Evolutionary conservation across 257 asterid genomes (phyloP).

Genomic region (Ophiorrhiza pumila): DNA sequence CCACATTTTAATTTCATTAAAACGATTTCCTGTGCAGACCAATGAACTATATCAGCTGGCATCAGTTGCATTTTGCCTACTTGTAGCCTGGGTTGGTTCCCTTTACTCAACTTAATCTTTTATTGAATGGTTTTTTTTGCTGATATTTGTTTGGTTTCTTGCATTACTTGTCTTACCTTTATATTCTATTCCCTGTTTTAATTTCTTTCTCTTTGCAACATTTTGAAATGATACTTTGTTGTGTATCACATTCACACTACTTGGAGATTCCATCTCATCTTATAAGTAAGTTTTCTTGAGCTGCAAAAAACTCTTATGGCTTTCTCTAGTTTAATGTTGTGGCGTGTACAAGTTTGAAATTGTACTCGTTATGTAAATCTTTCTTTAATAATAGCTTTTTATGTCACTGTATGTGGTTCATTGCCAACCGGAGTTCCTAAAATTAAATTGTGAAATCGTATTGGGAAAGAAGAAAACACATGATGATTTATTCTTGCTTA

Average conservation of each 20-base stretch:
- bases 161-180: background rate
- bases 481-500: background rate
- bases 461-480: background rate
- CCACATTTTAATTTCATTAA: background rate
- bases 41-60: conserved; percentile 97
- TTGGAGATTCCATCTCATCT: background rate
- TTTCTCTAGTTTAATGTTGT: background rate
- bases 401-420: background rate
- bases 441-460: background rate
- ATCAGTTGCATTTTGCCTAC: conserved; percentile 95
- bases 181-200: background rate
- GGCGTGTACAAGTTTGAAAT: background rate
- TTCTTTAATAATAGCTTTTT: background rate
- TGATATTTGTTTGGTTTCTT: background rate
- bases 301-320: background rate
- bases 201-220: background rate
- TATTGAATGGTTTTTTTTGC: background rate
- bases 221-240: background rate
- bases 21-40: conserved; percentile 56
- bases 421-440: background rate
- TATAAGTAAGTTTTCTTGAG: background rate
- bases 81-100: conserved; percentile 93
- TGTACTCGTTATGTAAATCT: background rate
- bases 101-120: conserved; percentile 16
- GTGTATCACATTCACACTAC: background rate